Evolutionary conservation across 2,329 filamentous ascomycete genomes (phyloP), one percentile per base, ranked within the genome.

Genomic region (Hypoxylon sp.): DNA sequence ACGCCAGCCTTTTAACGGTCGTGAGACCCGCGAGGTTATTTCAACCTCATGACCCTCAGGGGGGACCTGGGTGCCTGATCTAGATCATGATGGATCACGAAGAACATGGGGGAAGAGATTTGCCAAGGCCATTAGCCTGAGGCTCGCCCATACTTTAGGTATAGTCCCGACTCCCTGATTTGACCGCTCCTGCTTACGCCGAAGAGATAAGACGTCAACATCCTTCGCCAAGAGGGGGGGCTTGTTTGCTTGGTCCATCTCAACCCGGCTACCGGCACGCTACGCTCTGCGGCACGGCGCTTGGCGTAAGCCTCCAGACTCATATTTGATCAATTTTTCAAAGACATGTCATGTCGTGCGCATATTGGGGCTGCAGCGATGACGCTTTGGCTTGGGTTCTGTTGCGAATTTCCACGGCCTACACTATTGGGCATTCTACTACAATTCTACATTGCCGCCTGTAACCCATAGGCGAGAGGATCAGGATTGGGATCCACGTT

Each of bases 221-320:
- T 55, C 17, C 49, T 49, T 30, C 48, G 63, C 64, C 61, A 70
- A 70, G 64, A 53, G 51, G 40, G 51, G 51, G 25, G 25, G 25
- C 33, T 56, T 42, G n/a, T 51, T 58, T 58, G 56, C 57, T 50
- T 37, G 61, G 49, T 46, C 48, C 33, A 59, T 61, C 51, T 56
- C 27, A 13, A 33, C 31, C 35, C 68, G 64, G 64, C 37, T 68
- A 55, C 37, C 68, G 68, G 68, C 68, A 70, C 68, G 44, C 46
- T 4, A 64, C 20, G 17, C 3, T 49, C 58, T 33, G 58, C 48
- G n/a, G 27, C 35, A 25, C 46, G 27, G 25, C 10, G 31, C 22
- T 55, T 55, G 53, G 20, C 22, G 25, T 48, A 42, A 51, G 20
- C 60, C 22, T 25, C 3, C 11, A 56, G 13, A 20, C 11, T 42